These are phyloP conservation scores for Solanum rostratum DNA, from an alignment of 257 asterid species.

Conservation along the genomic window DNA sequence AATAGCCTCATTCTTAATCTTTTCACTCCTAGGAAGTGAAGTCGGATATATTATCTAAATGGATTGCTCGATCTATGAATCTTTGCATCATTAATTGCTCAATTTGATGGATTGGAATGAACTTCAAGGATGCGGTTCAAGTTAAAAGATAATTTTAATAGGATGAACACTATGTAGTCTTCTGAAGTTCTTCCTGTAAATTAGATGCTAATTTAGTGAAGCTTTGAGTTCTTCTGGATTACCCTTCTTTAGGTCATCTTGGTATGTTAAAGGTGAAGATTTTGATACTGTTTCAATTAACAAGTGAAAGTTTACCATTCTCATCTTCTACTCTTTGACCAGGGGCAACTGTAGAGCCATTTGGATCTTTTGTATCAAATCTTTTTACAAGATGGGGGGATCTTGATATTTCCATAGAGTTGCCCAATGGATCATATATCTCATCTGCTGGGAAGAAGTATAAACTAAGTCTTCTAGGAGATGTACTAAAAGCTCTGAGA, in stretches of 20 bases:
- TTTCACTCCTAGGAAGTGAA: not conserved
- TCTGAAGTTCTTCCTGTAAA: not conserved
- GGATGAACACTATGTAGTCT: not conserved
- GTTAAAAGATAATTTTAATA: not conserved
- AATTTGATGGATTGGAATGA: not conserved
- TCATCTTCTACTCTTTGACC: slow-evolving; percentile 23
- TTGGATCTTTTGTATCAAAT: slow-evolving; percentile 89
- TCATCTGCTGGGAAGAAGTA: slow-evolving; percentile 61
- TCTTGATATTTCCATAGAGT: slow-evolving; percentile 78
- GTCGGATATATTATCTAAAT: not conserved
- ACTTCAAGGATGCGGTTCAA: not conserved
- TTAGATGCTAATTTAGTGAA: not conserved
- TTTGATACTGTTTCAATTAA: not conserved
- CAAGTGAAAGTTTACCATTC: slow-evolving; percentile 1
- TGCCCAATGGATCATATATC: slow-evolving; percentile 56
- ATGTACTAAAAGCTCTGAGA: slow-evolving; percentile 49
- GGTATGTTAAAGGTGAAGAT: not conserved
- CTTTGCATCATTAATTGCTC: not conserved
- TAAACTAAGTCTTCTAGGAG: slow-evolving; percentile 53
- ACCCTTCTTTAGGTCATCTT: not conserved
- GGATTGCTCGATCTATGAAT: not conserved
- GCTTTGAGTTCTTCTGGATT: not conserved
- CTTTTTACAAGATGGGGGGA: slow-evolving; percentile 97
- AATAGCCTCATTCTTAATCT: too few relatives aligned
- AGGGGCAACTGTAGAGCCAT: slow-evolving; percentile 98